Evolutionary conservation across 345 rosid genomes (phyloP).

Genomic region (Ricinus communis): DNA sequence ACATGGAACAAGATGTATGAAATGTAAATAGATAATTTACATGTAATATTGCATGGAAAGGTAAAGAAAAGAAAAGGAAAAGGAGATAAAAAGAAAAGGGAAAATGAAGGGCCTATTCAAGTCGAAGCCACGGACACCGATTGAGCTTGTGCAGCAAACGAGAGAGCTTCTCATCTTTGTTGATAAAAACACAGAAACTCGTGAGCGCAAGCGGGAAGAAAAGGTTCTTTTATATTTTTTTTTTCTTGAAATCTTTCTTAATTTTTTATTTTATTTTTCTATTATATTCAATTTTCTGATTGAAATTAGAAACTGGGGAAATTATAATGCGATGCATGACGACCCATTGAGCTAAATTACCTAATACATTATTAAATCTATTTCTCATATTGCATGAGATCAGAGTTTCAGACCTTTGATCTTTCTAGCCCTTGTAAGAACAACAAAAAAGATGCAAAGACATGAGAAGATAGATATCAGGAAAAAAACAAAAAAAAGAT

Average conservation of each 20-base stretch:
- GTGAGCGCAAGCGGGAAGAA: conserved; percentile 46
- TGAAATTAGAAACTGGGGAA: no score
- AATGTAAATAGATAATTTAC: neutral
- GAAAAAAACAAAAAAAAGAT: no score
- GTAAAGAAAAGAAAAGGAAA: neutral
- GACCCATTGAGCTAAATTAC: no score
- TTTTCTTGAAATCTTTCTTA: neutral
- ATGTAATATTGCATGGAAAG: neutral
- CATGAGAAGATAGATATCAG: no score
- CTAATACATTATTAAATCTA: no score
- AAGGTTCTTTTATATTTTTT: conserved; percentile 25
- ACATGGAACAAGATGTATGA: neutral
- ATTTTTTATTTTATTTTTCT: neutral
- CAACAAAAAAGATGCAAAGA: no score
- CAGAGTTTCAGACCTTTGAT: no score
- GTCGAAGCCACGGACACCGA: conserved; percentile 44
- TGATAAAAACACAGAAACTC: conserved; percentile 23
- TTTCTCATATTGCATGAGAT: no score
- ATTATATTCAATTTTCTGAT: no score
- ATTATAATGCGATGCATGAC: no score
- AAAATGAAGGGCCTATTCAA: conserved; percentile 58
- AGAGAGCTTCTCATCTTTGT: conserved; percentile 42
- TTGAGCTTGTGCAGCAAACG: conserved; percentile 39
- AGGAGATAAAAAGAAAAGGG: no score
- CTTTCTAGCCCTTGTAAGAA: no score